Percentiles rank a stretch among this genome's conserved stretches.
phyloP scores from a whole-genome alignment of 768 basidiomycete genomes.

The Tulasnella calospora region DNA sequence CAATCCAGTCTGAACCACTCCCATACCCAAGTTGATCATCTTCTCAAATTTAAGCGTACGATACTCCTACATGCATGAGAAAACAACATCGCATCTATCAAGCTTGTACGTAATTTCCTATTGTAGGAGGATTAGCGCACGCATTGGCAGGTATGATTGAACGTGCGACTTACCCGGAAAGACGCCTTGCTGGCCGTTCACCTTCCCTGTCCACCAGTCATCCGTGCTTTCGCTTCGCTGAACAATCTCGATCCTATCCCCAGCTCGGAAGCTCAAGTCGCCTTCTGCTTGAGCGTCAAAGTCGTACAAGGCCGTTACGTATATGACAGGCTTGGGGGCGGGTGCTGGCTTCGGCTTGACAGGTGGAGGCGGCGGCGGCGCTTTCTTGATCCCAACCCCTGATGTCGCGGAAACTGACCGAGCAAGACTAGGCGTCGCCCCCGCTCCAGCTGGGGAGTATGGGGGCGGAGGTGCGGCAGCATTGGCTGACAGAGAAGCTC shows the following conservation, averaged over 20 bases:
- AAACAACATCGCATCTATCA: not conserved
- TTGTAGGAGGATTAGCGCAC: not conserved
- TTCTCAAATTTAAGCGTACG: no score
- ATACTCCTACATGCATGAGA: no score
- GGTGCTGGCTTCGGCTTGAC: conserved; percentile 82
- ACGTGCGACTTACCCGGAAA: conserved; percentile 54
- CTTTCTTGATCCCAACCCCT: conserved; percentile 46
- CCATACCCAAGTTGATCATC: no score
- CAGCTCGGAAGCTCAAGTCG: conserved; percentile 82
- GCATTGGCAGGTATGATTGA: no score
- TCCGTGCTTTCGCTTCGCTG: conserved; percentile 75
- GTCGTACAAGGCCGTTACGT: conserved; percentile 92
- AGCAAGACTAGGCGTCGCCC: conserved; percentile 33
- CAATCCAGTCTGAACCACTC: no score
- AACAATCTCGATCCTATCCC: conserved; percentile 87
- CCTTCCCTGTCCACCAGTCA: conserved; percentile 95
- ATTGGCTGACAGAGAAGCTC: conserved; percentile 31
- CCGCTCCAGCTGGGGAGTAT: conserved; percentile 36
- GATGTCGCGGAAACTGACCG: conserved; percentile 35
- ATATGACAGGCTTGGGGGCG: conserved; percentile 49
- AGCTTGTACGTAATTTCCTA: not conserved
- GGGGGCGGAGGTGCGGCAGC: conserved; percentile 46
- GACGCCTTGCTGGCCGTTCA: conserved; percentile 78
- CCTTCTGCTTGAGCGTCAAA: conserved; percentile 92
- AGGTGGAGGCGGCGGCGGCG: conserved; percentile 89